Evolutionary conservation across 345 rosid genomes (phyloP), one percentile per base, ranked within the genome.

Genomic region (Excoecaria cochinchinensis): DNA sequence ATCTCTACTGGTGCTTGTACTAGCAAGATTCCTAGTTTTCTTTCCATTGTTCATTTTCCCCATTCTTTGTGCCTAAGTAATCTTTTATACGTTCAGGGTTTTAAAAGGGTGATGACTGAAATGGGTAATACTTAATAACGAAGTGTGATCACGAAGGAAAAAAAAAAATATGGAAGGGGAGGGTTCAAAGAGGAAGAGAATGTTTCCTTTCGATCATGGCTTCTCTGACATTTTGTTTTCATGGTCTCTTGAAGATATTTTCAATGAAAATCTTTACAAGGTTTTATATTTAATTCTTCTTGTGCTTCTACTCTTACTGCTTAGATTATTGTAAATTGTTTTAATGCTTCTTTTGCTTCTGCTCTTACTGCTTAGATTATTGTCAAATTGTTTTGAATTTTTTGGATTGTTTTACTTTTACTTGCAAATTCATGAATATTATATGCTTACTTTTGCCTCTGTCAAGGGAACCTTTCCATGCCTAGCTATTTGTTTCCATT

Each of bases 191-290:
- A 36, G 5, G 44, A 71, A 56, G 36, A 57, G 10, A n/a, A 24
- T 8, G 40, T 21, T 70, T 36, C 17, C 38, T 6, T 13, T 55
- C 3, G 62, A 51, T 21, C 44, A 8, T 53, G 39, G 10, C 44
- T 40, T 71, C 6, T 3, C 24, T 56, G 39, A 21, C 17, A 71
- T 10, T 44, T 5, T 71, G 22, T 19, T 42, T 59, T 24, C 55
- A 15, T 85, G 90, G 90, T 78, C 86, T 8, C 71, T 85, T 46
- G 76, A 83, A 0, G 86, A 85, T 70, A 76, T 87, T 44, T 67
- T 60, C 24, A 55, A 85, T 56, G 63, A 78, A 39, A n/a, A 72
- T 21, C 87, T 87, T 65, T 83, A 76, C 65, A 31, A 38, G 70
- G 90, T 83, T 67, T 44, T 56, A n/a, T 21, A 78, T 42, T 52